Conservation (phyloP, 2,329 filamentous ascomycete genomes). For the Fusarium xylarioides region DNA sequence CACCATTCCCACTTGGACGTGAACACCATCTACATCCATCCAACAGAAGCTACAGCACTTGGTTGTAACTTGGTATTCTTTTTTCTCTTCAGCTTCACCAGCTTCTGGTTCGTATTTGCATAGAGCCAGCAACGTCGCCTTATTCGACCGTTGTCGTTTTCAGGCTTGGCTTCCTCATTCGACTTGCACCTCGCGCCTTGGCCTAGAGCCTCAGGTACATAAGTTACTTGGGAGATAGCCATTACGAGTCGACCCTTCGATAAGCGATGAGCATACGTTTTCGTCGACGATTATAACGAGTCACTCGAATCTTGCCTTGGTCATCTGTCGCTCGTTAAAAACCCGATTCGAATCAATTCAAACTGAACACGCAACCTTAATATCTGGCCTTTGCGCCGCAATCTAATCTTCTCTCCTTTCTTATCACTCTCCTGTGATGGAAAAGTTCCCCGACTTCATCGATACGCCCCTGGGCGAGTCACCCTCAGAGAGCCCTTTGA, state of each 20-base stretch:
- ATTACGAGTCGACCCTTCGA: constrained; percentile 20
- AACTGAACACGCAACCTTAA: not conserved
- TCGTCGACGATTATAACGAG: constrained; percentile 1
- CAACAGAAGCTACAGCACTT: constrained; percentile 7
- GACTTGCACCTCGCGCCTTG: constrained; percentile 22
- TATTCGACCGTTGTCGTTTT: not conserved
- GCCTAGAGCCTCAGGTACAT: constrained; percentile 3
- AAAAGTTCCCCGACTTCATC: constrained; percentile 67
- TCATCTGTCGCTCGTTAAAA: constrained; percentile 30
- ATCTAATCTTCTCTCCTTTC: not conserved
- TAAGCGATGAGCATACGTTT: constrained; percentile 32
- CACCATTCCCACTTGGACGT: constrained; percentile 27
- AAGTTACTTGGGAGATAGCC: not conserved
- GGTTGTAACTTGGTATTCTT: constrained; percentile 18
- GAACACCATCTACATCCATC: constrained; percentile 19
- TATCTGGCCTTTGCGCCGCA: constrained; percentile 12
- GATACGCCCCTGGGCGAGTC: constrained; percentile 50
- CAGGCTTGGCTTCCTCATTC: constrained; percentile 15
- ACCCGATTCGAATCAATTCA: not conserved
- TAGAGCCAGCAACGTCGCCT: not conserved
- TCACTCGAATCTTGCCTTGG: not conserved
- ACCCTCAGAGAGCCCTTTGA: constrained; percentile 42
- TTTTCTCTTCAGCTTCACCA: constrained; percentile 6
- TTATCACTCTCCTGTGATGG: constrained; percentile 48
- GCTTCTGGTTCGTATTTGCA: not conserved